Conservation (phyloP, 495 filamentous ascomycete species). For the Gamarada debralockiae region DNA sequence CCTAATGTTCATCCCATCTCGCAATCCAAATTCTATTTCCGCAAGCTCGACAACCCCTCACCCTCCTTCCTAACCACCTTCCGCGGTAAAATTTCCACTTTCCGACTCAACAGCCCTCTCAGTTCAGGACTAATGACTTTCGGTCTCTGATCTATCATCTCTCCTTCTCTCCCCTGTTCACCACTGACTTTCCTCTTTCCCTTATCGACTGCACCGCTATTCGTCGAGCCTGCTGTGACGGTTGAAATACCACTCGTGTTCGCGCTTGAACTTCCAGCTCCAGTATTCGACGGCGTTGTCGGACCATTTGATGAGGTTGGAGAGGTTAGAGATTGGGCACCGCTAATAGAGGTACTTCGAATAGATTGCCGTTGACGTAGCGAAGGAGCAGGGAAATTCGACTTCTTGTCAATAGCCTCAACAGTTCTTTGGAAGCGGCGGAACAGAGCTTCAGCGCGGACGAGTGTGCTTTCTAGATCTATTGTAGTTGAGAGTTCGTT, state of each 20-base stretch:
- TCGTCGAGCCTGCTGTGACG: slow-evolving; percentile 14
- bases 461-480: slow-evolving; percentile 77
- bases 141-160: slow-evolving; percentile 34
- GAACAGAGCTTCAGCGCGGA: slow-evolving; percentile 86
- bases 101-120: slow-evolving; percentile 66
- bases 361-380: slow-evolving; percentile 43
- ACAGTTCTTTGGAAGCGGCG: slow-evolving; percentile 80
- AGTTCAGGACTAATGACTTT: slow-evolving; percentile 81
- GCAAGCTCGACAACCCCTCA: slow-evolving; percentile 27
- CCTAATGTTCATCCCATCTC: too few relatives aligned
- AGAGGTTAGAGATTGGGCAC: not conserved
- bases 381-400: slow-evolving; percentile 65
- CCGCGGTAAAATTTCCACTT: slow-evolving; percentile 59
- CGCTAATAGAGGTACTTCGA: not conserved
- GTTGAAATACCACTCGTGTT: slow-evolving; percentile 15
- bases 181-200: slow-evolving; percentile 26
- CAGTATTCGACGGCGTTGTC: slow-evolving; percentile 1
- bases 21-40: not conserved
- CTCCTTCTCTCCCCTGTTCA: slow-evolving; percentile 24
- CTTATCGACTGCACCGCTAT: slow-evolving; percentile 15
- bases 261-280: slow-evolving; percentile 1
- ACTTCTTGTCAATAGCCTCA: slow-evolving; percentile 84
- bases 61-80: slow-evolving; percentile 44
- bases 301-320: not conserved
- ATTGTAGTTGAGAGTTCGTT: slow-evolving; percentile 94